A percentile compares a stretch with the other conserved stretches of the same genome.
Conservation (phyloP, 345 rosid species). For the Limnanthes douglasii region DNA sequence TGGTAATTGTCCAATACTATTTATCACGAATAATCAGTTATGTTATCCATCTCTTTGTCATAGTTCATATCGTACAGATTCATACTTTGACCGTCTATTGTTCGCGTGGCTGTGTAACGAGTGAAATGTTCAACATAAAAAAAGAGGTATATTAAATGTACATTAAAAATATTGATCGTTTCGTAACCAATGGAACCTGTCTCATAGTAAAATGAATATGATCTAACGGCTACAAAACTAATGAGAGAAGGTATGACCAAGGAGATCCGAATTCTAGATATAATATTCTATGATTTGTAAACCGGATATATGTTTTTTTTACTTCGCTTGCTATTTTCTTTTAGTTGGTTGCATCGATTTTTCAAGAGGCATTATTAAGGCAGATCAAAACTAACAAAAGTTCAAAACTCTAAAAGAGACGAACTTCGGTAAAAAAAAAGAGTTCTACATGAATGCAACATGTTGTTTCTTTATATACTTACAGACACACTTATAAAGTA, state of each 20-base stretch:
- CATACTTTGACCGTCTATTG: conserved; percentile 38
- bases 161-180: no score
- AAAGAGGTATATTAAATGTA: conserved; percentile 46
- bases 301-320: neutral
- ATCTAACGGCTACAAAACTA: no score
- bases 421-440: no score
- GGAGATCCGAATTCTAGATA: neutral
- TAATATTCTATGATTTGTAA: neutral
- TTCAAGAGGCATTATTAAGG: conserved; percentile 80
- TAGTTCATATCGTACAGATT: no score
- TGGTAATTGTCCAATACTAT: conserved; percentile 23
- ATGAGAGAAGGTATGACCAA: neutral
- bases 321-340: neutral
- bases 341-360: conserved; percentile 64
- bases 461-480: no score
- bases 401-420: conserved; percentile 71
- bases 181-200: no score
- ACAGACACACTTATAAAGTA: no score
- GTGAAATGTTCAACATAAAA: conserved; percentile 57
- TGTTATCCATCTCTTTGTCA: no score
- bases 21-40: no score
- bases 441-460: no score
- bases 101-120: conserved; percentile 65
- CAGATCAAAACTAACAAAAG: conserved; percentile 19
- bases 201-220: neutral